Evolutionary conservation across 2,329 filamentous ascomycete species (phyloP).

Genomic region (Cordyceps tenuipes): DNA sequence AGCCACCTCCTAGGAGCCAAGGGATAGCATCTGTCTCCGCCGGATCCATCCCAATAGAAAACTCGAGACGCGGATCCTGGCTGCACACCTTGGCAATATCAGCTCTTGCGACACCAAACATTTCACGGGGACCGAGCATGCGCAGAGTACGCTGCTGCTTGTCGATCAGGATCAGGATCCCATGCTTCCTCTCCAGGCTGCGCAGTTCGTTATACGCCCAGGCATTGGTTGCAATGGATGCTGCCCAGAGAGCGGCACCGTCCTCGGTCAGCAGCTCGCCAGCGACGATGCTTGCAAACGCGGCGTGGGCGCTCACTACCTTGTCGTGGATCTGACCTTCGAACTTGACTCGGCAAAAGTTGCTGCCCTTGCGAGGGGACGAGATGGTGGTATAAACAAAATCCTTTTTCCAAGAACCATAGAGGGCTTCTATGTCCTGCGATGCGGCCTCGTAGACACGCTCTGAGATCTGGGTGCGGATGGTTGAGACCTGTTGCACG

Average conservation of each 20-base stretch:
- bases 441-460: constrained; percentile 1
- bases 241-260: constrained; percentile 1
- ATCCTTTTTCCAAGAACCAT: not conserved
- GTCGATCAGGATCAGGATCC: constrained; percentile 4
- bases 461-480: not conserved
- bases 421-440: constrained; percentile 6
- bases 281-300: not conserved
- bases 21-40: not conserved
- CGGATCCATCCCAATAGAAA: not conserved
- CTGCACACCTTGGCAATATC: not conserved
- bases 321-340: not conserved
- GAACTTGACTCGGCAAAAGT: not conserved
- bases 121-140: not conserved
- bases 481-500: constrained; percentile 3
- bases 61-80: constrained; percentile 1
- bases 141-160: not conserved
- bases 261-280: constrained; percentile 5
- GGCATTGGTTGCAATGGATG: constrained; percentile 7
- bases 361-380: not conserved
- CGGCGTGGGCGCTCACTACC: not conserved
- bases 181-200: not conserved
- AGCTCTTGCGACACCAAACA: not conserved
- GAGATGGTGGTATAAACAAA: not conserved
- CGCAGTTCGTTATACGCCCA: constrained; percentile 5
- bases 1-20: constrained; percentile 3